Percentiles rank a stretch among this genome's conserved stretches.
Conservation (phyloP, 2,329 filamentous ascomycete species). For the Aspergillus candidus region DNA sequence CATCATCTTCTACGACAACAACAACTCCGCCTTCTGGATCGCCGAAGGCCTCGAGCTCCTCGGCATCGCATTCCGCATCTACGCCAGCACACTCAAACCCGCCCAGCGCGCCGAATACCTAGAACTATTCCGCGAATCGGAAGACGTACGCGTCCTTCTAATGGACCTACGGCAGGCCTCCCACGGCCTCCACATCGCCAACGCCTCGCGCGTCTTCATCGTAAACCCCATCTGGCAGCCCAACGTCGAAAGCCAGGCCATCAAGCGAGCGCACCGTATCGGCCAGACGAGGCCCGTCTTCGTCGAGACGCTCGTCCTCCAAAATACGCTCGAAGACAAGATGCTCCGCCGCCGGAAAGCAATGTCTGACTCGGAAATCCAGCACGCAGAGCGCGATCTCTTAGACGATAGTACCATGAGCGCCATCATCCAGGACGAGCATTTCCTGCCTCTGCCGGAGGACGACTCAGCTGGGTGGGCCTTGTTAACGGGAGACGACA, state of each 20-base stretch:
- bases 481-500: slow-evolving; percentile 17
- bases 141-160: slow-evolving; percentile 67
- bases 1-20: slow-evolving; percentile 84
- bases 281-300: slow-evolving; percentile 72
- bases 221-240: slow-evolving; percentile 82
- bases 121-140: slow-evolving; percentile 65
- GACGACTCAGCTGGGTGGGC: slow-evolving; percentile 24
- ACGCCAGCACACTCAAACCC: slow-evolving; percentile 50
- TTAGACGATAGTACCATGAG: slow-evolving; percentile 55
- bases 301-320: slow-evolving; percentile 79
- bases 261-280: slow-evolving; percentile 83
- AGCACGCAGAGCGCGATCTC: slow-evolving; percentile 50
- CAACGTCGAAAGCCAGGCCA: slow-evolving; percentile 78
- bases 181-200: slow-evolving; percentile 77
- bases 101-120: slow-evolving; percentile 68
- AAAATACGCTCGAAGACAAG: slow-evolving; percentile 74
- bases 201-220: slow-evolving; percentile 81
- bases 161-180: slow-evolving; percentile 91
- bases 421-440: slow-evolving; percentile 53
- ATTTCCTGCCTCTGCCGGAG: slow-evolving; percentile 40
- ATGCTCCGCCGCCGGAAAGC: slow-evolving; percentile 67
- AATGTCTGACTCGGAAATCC: slow-evolving; percentile 62
- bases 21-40: slow-evolving; percentile 81
- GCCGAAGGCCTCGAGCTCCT: slow-evolving; percentile 73
- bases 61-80: slow-evolving; percentile 56